phyloP scores from a whole-genome alignment of 148 eudicot genomes.

The Rhododendron simsii region DNA sequence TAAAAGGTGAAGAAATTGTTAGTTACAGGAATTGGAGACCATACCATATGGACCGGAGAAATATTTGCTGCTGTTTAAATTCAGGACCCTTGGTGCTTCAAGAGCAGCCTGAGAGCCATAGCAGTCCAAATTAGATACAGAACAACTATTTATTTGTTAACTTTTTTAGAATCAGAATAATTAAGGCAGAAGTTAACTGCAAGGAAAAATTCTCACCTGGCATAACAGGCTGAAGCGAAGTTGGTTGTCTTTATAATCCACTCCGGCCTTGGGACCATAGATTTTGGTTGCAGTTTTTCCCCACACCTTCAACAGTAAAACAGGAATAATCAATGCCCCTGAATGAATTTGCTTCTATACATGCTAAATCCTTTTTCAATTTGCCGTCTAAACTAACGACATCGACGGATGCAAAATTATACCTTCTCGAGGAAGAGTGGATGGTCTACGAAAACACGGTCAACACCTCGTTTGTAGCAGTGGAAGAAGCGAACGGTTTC shows the following conservation, averaged over 20 bases:
- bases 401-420: not conserved
- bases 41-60: conserved; percentile 95
- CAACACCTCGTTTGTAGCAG: conserved; percentile 62
- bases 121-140: not conserved
- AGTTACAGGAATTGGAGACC: not conserved
- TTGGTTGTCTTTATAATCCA: conserved; percentile 73
- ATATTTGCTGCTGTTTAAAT: conserved; percentile 51
- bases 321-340: not conserved
- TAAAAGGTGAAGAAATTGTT: not conserved
- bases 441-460: conserved; percentile 57
- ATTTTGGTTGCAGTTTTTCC: conserved; percentile 84
- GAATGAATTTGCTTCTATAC: not conserved
- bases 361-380: not conserved
- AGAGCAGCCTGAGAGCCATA: conserved; percentile 68
- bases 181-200: not conserved
- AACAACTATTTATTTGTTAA: not conserved
- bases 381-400: not conserved
- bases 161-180: not conserved
- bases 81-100: conserved; percentile 82
- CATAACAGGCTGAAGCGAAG: conserved; percentile 75
- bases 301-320: conserved; percentile 57
- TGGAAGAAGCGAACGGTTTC: conserved; percentile 55
- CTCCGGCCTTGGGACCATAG: conserved; percentile 79
- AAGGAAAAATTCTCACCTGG: conserved; percentile 35
- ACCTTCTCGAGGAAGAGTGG: conserved; percentile 60